phyloP scores from a whole-genome alignment of 441 rosid species.

The Erodium texanum region DNA sequence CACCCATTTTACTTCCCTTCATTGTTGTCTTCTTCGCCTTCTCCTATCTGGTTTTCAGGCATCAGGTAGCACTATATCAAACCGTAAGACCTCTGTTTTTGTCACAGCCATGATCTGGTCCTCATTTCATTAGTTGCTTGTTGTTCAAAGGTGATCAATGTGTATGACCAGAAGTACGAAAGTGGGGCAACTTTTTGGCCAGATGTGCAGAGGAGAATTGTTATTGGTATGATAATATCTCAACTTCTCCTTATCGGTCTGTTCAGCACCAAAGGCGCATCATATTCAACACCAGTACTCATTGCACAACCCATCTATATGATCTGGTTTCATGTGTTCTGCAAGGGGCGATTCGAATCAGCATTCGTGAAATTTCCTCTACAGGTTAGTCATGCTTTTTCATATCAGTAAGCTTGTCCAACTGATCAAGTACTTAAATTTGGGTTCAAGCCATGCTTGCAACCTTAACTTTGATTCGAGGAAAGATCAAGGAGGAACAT shows the following conservation, averaged over 20 bases:
- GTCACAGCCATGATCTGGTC: too few relatives aligned
- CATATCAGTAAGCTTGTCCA: too few relatives aligned
- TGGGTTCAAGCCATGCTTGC: too few relatives aligned
- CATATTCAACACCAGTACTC: constrained; percentile 65
- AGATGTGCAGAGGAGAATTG: constrained; percentile 71
- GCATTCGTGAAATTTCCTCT: constrained; percentile 68
- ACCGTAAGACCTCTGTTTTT: too few relatives aligned
- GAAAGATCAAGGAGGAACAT: too few relatives aligned
- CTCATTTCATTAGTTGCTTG: too few relatives aligned
- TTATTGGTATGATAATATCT: constrained; percentile 58
- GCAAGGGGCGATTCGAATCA: constrained; percentile 74
- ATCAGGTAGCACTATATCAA: constrained; percentile 59
- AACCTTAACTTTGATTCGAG: background rate
- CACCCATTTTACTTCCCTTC: constrained; percentile 82
- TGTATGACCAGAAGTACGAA: constrained; percentile 81
- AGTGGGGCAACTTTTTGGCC: constrained; percentile 94
- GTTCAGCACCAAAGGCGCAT: constrained; percentile 56
- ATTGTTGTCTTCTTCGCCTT: constrained; percentile 67
- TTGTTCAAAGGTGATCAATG: constrained; percentile 38
- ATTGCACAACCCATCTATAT: constrained; percentile 66
- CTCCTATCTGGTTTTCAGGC: constrained; percentile 74
- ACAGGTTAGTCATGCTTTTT: constrained; percentile 38
- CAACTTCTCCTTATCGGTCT: constrained; percentile 73
- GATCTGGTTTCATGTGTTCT: constrained; percentile 52
- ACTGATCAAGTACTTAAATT: too few relatives aligned